A percentile compares a stretch with the other conserved stretches of the same genome.
phyloP scores from a whole-genome alignment of 345 rosid species.

The Bruguiera gymnorhiza region DNA sequence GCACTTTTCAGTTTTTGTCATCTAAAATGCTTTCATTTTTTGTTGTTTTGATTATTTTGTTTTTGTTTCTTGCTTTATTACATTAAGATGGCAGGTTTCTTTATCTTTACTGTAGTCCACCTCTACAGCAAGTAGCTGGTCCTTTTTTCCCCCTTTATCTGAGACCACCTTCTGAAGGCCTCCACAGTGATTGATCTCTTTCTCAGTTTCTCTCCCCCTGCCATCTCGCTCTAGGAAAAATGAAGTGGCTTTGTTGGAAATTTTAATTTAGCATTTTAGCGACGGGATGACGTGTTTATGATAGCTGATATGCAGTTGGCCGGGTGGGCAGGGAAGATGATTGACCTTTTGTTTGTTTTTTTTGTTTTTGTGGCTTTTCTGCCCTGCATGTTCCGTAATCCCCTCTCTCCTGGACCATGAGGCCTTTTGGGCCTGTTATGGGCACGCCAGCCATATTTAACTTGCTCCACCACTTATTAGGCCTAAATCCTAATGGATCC shows the following conservation, averaged over 20 bases:
- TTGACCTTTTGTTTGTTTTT: too few species aligned
- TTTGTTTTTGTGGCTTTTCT: too few species aligned
- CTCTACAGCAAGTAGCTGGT: constrained; percentile 44
- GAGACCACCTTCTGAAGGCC: neutral
- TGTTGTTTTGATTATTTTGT: neutral
- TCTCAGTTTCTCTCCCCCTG: neutral
- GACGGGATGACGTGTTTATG: too few species aligned
- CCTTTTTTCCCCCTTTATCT: neutral
- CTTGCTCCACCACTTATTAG: too few species aligned
- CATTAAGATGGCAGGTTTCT: constrained; percentile 63
- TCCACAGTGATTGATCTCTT: neutral
- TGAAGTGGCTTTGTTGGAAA: neutral
- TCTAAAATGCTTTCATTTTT: too few species aligned
- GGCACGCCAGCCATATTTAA: too few species aligned
- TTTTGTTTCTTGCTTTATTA: neutral
- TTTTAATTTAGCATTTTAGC: neutral
- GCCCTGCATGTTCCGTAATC: too few species aligned
- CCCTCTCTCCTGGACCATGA: too few species aligned
- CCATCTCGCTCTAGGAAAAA: neutral
- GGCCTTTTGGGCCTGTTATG: too few species aligned
- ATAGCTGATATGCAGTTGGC: too few species aligned
- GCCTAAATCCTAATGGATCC: too few species aligned
- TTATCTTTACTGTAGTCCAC: constrained; percentile 49
- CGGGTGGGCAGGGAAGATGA: too few species aligned
- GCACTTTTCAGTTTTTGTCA: neutral